Evolutionary conservation across 345 rosid genomes (phyloP).

Genomic region (Eucalyptus globulus): DNA sequence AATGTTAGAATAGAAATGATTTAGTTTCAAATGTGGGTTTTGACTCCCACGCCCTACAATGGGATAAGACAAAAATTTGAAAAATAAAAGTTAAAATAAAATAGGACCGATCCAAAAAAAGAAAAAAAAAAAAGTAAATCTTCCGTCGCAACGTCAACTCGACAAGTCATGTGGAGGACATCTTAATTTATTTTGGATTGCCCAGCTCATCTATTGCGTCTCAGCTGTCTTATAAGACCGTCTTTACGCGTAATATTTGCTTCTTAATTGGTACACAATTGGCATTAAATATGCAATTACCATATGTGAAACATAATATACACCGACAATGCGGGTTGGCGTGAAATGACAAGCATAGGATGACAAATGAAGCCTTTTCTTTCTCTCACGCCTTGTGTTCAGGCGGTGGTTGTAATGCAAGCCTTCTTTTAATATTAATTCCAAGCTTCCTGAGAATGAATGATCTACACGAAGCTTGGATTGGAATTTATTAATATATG

Average conservation of each 20-base stretch:
- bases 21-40: accelerated
- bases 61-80: accelerated
- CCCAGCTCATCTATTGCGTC: not conserved
- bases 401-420: not conserved
- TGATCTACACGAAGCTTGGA: not conserved
- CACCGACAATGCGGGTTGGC: not conserved
- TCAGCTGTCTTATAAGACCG: not conserved
- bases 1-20: accelerated
- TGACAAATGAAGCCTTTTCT: not conserved
- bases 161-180: not conserved
- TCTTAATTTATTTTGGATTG: not conserved
- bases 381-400: not conserved
- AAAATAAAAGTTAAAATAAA: accelerated
- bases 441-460: not conserved
- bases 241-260: not conserved
- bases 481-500: not conserved
- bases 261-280: not conserved
- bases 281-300: not conserved
- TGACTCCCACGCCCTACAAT: accelerated
- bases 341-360: not conserved
- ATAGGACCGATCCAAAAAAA: too few relatives aligned
- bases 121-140: not conserved
- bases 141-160: not conserved
- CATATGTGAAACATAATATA: not conserved
- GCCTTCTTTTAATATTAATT: not conserved